These are phyloP conservation scores for Hymenoscyphus infarciens DNA, from an alignment of 2,329 filamentous ascomycete genomes.

Conservation along the genomic window DNA sequence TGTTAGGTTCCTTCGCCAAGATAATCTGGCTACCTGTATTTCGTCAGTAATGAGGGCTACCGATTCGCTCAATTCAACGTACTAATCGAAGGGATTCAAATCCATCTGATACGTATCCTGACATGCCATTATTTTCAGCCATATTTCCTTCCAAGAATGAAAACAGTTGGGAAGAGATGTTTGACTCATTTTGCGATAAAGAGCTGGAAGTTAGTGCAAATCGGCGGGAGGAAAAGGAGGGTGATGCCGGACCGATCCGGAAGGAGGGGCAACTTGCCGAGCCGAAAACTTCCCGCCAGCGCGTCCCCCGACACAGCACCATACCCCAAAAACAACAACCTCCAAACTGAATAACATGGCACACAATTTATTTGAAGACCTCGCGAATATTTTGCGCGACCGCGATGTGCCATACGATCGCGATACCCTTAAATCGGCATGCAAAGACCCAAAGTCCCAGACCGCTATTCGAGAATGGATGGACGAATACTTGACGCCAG, in stretches of 20 bases:
- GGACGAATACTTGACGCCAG: slow-evolving; percentile 44
- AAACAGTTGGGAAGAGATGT: slow-evolving; percentile 3
- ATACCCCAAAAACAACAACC: slow-evolving; percentile 11
- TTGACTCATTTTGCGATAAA: neutral
- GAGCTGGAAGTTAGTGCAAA: neutral
- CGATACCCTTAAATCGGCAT: slow-evolving; percentile 28
- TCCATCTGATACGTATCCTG: slow-evolving; percentile 21
- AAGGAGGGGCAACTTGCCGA: slow-evolving; percentile 14
- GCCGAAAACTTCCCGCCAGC: slow-evolving; percentile 9
- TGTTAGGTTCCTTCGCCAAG: slow-evolving; percentile 33
- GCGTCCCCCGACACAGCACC: slow-evolving; percentile 19
- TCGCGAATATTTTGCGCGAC: slow-evolving; percentile 29
- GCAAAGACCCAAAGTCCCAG: slow-evolving; percentile 25
- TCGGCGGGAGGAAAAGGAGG: neutral
- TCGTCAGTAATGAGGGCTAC: slow-evolving; percentile 18
- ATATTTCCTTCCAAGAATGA: slow-evolving; percentile 14
- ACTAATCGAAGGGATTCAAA: slow-evolving; percentile 31
- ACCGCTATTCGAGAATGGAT: slow-evolving; percentile 44
- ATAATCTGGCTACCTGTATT: slow-evolving; percentile 28
- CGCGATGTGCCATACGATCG: slow-evolving; percentile 33
- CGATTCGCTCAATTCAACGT: slow-evolving; percentile 5
- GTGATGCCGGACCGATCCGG: neutral
- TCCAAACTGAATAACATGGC: slow-evolving; percentile 21
- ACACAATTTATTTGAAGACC: slow-evolving; percentile 24
- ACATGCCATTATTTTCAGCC: slow-evolving; percentile 13